phyloP scores from a whole-genome alignment of 352 stramenopile genomes.

The Globisporangium sylvaticum region DNA sequence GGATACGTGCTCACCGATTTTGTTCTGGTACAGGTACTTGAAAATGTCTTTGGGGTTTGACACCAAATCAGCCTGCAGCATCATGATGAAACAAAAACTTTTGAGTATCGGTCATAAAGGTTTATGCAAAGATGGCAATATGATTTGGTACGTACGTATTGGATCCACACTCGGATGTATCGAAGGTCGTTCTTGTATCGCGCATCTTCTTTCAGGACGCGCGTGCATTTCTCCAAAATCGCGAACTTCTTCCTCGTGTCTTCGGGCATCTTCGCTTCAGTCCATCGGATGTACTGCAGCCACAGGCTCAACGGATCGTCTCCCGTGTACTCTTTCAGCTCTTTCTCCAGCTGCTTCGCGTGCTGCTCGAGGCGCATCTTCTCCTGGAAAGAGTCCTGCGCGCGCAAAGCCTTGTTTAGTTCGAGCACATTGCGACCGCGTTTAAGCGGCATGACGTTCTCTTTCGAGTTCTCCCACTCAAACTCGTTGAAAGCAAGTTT shows the following conservation, averaged over 20 bases:
- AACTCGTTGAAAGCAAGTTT: constrained; percentile 33
- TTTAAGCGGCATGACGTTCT: constrained; percentile 87
- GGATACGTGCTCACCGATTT: constrained; percentile 74
- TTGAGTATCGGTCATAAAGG: neutral
- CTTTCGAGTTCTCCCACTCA: constrained; percentile 83
- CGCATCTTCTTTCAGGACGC: constrained; percentile 51
- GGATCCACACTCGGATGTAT: constrained; percentile 84
- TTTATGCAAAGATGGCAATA: neutral
- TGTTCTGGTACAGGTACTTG: constrained; percentile 86
- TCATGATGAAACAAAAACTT: constrained; percentile 5
- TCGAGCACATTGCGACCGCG: constrained; percentile 73
- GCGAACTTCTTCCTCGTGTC: constrained; percentile 79
- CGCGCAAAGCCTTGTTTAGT: constrained; percentile 66
- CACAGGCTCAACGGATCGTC: constrained; percentile 67
- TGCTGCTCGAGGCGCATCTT: constrained; percentile 54
- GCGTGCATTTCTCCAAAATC: constrained; percentile 71
- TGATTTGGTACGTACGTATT: constrained; percentile 64
- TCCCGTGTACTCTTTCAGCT: constrained; percentile 45
- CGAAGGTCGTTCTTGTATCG: constrained; percentile 76
- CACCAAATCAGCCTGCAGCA: constrained; percentile 66
- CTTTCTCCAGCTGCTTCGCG: constrained; percentile 42
- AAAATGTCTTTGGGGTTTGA: constrained; percentile 88
- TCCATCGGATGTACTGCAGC: constrained; percentile 75
- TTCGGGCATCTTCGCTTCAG: constrained; percentile 78
- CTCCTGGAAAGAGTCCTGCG: constrained; percentile 60